Evolutionary conservation across 306 rosid species (phyloP).

Genomic region (Lathyrus tuberosus): DNA sequence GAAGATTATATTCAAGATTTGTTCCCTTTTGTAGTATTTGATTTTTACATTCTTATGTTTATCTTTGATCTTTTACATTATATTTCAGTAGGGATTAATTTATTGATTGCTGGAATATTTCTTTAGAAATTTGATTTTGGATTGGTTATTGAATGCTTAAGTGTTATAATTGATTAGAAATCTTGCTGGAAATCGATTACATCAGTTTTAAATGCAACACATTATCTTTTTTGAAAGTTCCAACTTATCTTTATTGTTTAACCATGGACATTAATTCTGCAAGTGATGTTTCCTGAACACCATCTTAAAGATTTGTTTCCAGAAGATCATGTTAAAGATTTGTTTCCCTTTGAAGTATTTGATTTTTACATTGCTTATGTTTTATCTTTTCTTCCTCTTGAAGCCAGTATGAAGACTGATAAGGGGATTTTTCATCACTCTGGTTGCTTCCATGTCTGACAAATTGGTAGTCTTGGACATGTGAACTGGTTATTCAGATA

Average conservation of each 20-base stretch:
- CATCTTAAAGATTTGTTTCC: constrained; percentile 33
- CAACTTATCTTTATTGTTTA: constrained; percentile 10
- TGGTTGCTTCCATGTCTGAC: constrained; percentile 46
- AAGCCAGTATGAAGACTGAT: constrained; percentile 51
- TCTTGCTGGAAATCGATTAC: constrained; percentile 23
- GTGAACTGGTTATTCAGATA: constrained; percentile 43
- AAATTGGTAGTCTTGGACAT: constrained; percentile 46
- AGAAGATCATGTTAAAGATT: constrained; percentile 1
- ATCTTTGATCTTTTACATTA: constrained; percentile 6
- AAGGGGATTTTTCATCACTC: constrained; percentile 48
- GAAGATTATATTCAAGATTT: constrained; percentile 33
- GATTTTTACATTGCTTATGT: constrained; percentile 44
- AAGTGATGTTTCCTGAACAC: constrained; percentile 33
- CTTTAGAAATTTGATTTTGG: constrained; percentile 28
- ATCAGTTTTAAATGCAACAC: constrained; percentile 14
- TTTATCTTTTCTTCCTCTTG: constrained; percentile 43
- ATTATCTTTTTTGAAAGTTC: neutral
- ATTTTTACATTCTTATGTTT: constrained; percentile 41
- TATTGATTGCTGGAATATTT: constrained; percentile 27
- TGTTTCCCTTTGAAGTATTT: constrained; percentile 25
- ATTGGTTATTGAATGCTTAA: constrained; percentile 10
- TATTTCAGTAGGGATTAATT: constrained; percentile 13
- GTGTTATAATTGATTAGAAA: constrained; percentile 15
- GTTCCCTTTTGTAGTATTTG: constrained; percentile 26
- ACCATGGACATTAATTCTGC: constrained; percentile 13